A percentile compares a stretch with the other conserved stretches of the same genome.
Conservation (phyloP, 768 basidiomycete genomes). For the Polyporus arcularius region DNA sequence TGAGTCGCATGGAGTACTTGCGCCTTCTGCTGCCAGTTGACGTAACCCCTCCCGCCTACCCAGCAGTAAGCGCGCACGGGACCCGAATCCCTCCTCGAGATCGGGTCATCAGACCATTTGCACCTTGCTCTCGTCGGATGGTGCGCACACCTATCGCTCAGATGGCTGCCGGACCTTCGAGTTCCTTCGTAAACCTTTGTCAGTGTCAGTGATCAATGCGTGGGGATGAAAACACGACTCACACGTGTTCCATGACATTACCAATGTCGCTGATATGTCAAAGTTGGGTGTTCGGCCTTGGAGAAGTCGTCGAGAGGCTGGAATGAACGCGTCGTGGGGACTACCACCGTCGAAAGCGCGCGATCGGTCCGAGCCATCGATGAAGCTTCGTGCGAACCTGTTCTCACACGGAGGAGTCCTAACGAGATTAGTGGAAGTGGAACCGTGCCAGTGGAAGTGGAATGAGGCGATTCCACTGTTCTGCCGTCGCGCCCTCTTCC, state of each 20-base stretch:
- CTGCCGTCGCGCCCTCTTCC: no score
- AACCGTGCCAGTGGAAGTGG: no score
- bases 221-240: background rate
- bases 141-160: background rate
- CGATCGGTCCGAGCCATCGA: constrained; percentile 8
- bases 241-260: background rate
- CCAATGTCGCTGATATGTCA: background rate
- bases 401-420: constrained; percentile 2
- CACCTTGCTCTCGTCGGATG: background rate
- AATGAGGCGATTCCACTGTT: no score
- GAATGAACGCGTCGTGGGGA: background rate
- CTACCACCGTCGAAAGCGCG: background rate
- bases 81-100: background rate
- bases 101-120: constrained; percentile 11
- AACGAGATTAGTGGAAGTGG: no score
- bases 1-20: background rate
- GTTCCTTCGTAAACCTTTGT: constrained; percentile 1
- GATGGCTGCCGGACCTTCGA: constrained; percentile 9
- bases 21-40: constrained; percentile 11
- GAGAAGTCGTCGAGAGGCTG: background rate
- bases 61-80: constrained; percentile 8
- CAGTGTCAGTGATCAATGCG: background rate
- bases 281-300: background rate
- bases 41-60: constrained; percentile 15
- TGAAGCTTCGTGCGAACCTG: constrained; percentile 5